phyloP scores from a whole-genome alignment of 306 rosid species.

The Sophora flavescens region DNA sequence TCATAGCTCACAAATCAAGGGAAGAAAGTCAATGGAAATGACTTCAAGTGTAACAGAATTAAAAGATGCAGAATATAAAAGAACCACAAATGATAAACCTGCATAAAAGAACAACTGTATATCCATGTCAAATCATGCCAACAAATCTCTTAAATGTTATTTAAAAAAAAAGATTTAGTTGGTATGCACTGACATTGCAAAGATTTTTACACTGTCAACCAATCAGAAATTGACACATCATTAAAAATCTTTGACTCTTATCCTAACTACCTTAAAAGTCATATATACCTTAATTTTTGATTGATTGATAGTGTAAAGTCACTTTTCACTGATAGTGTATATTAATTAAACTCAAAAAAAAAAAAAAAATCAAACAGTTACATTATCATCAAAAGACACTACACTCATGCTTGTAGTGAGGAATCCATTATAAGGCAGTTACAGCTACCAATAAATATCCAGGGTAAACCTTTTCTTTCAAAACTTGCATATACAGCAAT shows the following conservation, averaged over 20 bases:
- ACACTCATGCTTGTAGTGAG: not conserved
- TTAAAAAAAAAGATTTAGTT: not conserved
- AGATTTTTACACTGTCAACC: too few relatives aligned
- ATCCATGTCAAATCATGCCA: conserved; percentile 16
- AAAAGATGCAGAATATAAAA: not conserved
- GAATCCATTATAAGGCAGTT: not conserved
- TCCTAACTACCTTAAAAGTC: too few relatives aligned
- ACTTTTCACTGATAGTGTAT: too few relatives aligned
- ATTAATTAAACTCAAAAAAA: too few relatives aligned
- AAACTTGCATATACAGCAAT: not conserved
- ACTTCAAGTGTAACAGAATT: not conserved
- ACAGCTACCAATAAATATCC: not conserved
- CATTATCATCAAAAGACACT: not conserved
- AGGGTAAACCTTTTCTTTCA: not conserved
- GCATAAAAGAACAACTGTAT: not conserved
- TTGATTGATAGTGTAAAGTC: too few relatives aligned
- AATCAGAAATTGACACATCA: too few relatives aligned
- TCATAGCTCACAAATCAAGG: not conserved
- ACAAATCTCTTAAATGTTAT: not conserved
- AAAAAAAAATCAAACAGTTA: not conserved
- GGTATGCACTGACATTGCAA: too few relatives aligned
- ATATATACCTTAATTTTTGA: too few relatives aligned
- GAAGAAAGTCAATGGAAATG: conserved; percentile 22
- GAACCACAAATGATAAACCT: conserved; percentile 9
- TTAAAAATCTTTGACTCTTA: too few relatives aligned